A percentile compares a stretch with the other conserved stretches of the same genome.
Evolutionary conservation across 345 rosid genomes (phyloP).

Genomic region (Heritiera littoralis): DNA sequence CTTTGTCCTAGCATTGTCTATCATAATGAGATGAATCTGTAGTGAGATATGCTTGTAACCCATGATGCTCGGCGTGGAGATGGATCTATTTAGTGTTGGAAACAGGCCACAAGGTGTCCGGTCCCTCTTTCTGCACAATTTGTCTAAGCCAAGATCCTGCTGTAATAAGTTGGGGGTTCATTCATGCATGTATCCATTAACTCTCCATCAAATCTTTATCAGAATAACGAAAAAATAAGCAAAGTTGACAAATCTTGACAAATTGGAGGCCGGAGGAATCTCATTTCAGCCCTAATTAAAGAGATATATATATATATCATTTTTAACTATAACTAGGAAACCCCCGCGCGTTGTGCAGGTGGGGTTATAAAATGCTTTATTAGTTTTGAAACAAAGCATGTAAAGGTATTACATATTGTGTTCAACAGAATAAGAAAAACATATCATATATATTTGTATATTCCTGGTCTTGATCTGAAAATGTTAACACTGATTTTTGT

Average conservation of each 20-base stretch:
- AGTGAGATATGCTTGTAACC: slow-evolving; percentile 2
- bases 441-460: too few species aligned
- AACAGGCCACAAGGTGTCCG: neutral
- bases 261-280: neutral
- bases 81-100: neutral
- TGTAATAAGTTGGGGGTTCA: neutral
- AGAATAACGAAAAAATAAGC: neutral
- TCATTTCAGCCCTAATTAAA: neutral
- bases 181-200: neutral
- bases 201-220: neutral
- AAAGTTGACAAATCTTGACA: neutral
- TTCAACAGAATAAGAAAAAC: too few species aligned
- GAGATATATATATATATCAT: neutral
- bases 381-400: too few species aligned
- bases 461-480: too few species aligned
- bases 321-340: too few species aligned
- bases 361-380: too few species aligned
- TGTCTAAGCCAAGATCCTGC: slow-evolving; percentile 1
- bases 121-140: neutral
- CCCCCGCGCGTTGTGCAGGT: too few species aligned
- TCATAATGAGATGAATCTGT: slow-evolving; percentile 14
- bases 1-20: neutral
- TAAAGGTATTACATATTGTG: too few species aligned
- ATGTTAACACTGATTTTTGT: too few species aligned
- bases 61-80: slow-evolving; percentile 4